Conservation (phyloP, 129 eudicot genomes). For the Logfia minima region DNA sequence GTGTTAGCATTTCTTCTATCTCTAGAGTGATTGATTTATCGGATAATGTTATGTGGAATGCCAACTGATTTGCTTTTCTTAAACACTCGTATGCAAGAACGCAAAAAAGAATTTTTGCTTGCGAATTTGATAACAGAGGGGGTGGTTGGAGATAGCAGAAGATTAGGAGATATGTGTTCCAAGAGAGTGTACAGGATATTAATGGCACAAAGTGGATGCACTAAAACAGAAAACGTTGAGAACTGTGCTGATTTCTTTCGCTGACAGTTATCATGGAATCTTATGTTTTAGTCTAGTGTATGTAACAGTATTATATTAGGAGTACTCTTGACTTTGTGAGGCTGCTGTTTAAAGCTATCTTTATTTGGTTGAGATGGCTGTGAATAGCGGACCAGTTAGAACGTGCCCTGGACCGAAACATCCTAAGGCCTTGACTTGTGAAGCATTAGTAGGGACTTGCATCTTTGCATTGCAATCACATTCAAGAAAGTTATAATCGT, state of each 20-base stretch:
- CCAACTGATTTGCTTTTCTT: conserved; percentile 8
- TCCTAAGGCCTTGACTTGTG: background rate
- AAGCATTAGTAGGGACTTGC: background rate
- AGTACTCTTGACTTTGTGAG: background rate
- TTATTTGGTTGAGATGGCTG: conserved; percentile 3
- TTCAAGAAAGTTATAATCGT: background rate
- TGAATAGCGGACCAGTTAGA: background rate
- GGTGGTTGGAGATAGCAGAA: conserved; percentile 64
- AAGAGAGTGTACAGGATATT: conserved; percentile 91
- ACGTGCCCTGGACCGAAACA: background rate
- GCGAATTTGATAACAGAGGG: conserved; percentile 72
- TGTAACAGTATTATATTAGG: background rate
- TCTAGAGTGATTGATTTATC: too few relatives aligned
- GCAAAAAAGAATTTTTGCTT: conserved; percentile 82
- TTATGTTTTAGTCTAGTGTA: conserved; percentile 10
- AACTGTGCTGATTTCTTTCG: conserved; percentile 81
- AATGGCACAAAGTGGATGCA: conserved; percentile 81
- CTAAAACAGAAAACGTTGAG: conserved; percentile 75
- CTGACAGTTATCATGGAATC: conserved; percentile 16
- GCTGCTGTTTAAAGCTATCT: conserved; percentile 21
- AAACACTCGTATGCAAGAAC: conserved; percentile 44
- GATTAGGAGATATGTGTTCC: conserved; percentile 90
- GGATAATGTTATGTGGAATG: background rate
- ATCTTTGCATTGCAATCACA: background rate
- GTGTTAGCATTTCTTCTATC: too few relatives aligned